Conservation (phyloP, 352 stramenopile genomes). For the Globisporangium apiculatum region DNA sequence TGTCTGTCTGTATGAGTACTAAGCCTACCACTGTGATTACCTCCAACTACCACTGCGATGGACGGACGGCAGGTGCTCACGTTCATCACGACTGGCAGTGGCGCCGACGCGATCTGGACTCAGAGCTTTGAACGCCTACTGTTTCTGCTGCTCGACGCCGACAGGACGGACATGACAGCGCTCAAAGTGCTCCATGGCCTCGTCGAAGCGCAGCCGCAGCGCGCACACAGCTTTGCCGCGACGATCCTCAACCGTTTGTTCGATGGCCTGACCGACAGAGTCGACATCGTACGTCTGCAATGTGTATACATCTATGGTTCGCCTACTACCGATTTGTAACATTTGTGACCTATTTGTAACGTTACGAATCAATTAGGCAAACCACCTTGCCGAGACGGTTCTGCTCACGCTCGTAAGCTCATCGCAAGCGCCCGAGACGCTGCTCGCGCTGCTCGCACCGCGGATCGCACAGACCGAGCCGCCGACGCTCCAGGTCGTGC, state of each 20-base stretch:
- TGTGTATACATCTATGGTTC: background rate
- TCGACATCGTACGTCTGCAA: slow-evolving; percentile 30
- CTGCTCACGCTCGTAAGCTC: slow-evolving; percentile 30
- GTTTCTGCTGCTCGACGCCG: slow-evolving; percentile 34
- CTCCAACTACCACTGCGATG: no score
- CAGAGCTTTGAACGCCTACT: slow-evolving; percentile 34
- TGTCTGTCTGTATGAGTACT: background rate
- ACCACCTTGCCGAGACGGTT: slow-evolving; percentile 48
- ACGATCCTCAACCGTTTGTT: slow-evolving; percentile 53
- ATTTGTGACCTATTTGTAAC: background rate
- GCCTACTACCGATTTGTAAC: no score
- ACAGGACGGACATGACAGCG: slow-evolving; percentile 35
- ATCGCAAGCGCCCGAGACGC: slow-evolving; percentile 20
- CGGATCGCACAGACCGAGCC: slow-evolving; percentile 29
- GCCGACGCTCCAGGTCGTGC: slow-evolving; percentile 38
- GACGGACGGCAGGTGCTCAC: slow-evolving; percentile 20
- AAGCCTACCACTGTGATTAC: no score
- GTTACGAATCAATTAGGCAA: slow-evolving; percentile 15
- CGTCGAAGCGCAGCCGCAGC: slow-evolving; percentile 29
- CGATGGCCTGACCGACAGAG: slow-evolving; percentile 30
- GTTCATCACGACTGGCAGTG: slow-evolving; percentile 18
- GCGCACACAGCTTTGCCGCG: slow-evolving; percentile 44
- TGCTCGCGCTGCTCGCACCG: slow-evolving; percentile 32
- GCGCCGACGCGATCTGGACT: slow-evolving; percentile 25
- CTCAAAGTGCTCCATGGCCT: slow-evolving; percentile 50